Evolutionary conservation across 2,329 filamentous ascomycete species (phyloP), one percentile per base, ranked within the genome.

Genomic region (Thielaviopsis punctulata): DNA sequence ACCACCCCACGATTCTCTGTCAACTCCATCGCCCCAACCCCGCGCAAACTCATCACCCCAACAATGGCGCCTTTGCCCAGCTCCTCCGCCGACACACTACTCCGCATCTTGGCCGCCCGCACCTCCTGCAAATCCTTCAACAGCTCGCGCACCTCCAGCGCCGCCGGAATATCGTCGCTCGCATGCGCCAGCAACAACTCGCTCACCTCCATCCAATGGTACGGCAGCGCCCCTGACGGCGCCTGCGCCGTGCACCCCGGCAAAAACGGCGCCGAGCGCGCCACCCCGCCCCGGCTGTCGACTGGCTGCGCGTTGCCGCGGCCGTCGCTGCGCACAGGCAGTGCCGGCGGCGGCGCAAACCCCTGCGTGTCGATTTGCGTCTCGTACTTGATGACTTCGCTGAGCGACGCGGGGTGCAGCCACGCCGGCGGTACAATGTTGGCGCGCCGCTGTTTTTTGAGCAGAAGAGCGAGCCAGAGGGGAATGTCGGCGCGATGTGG

Each of bases 201-300:
- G 18, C 84, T 82, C 8, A 96, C 69, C 67, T 96, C 92, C 43
- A 94, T 76, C 89, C 90, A 98, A 69, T 96, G 90, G 63, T 94
- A 96, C 0, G 92, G 92, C 27, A 98, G 70, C 13, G 81, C 78
- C 41, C 80, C 79, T 0, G 79, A 68, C 8, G 82, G 79, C 1
- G 83, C 77, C 46, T 77, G 71, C 19, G 82, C 78, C 0, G 83
- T 88, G 57, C 84, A 86, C 15, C 82, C 81, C 1, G 79, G 77
- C 1, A 93, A 67, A 62, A 95, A 95, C 0, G 90, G 90, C 3
- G 89, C 78, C 0, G 80, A 79, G 0, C 80, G 62, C 1, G 68
- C 56, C 19, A 50, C 39, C 0, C 33, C 30, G 4, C 13, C 30
- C 12, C 12, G 5, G 30, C 30, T 36, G 12, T 12, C 19, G 18